Base-by-base conservation (phyloP, 768 basidiomycete species). In the Amanita polypyramis region DNA sequence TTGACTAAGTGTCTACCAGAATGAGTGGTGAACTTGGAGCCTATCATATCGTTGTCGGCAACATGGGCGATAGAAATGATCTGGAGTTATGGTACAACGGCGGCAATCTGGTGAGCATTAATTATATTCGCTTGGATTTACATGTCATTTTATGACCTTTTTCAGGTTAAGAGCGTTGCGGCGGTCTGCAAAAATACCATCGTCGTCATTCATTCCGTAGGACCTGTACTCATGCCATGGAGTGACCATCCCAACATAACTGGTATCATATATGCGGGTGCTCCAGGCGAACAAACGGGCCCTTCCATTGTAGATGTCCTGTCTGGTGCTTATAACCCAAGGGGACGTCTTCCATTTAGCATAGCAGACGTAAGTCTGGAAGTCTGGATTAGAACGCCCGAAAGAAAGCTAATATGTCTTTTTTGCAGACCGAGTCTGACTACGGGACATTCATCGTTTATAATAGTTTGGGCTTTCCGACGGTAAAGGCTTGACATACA, bases 121-220 rank as follows among this genome's bases (percentile, higher is more conserved):
- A 33, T 17, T 41, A 19, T 17, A 50, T 19, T 30, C 25, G 20
- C 58, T 53, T 62, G 15, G 14, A 14, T 36, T 58, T 2, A 6
- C 20, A 25, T 23, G 6, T 5, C 23, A 29, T 61, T 65, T 44
- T 63, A 65, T n/a, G 45, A 60, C 8, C 54, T 72, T 47, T 10
- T 19, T 5, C 25, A 70, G 81, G 52, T 70, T 60, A 55, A 72
- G 48, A 62, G 69, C 0, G 80, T 84, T 3, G 88, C 91, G 0
- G 70, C 76, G 4, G 73, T 77, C 0, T 82, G 80, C 62, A 75
- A 67, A 52, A 89, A 89, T 60, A 89, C 85, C 4, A 74, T 93
- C 45, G 92, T 90, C 20, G 76, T 94, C 12, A 67, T 85, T 1
- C 82, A 91, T 62, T 79, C 79, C 6, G 84, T 89, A 27, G 90